Conservation (phyloP, 257 asterid species). For the Solanum paucissectum region DNA sequence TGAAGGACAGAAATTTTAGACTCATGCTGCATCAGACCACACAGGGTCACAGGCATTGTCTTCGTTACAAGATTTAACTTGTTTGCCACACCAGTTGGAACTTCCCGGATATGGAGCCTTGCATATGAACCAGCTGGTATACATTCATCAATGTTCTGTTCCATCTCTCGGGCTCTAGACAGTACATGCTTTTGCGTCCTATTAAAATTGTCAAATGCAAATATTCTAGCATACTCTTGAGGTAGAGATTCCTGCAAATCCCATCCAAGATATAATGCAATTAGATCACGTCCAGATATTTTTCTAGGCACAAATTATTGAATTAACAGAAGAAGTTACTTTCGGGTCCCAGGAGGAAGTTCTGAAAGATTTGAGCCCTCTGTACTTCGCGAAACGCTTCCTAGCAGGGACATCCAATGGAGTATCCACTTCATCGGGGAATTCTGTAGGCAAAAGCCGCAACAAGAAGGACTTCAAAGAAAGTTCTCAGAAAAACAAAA, state of each 20-base stretch:
- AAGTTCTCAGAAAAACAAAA: background rate
- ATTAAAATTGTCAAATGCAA: slow-evolving; percentile 73
- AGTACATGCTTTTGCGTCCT: slow-evolving; percentile 82
- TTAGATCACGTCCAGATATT: background rate
- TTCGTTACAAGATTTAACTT: slow-evolving; percentile 33
- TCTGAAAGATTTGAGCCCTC: slow-evolving; percentile 93
- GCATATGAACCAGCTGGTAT: slow-evolving; percentile 58
- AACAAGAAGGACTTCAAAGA: background rate
- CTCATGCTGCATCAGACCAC: slow-evolving; percentile 88
- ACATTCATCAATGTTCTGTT: slow-evolving; percentile 41
- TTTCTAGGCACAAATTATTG: background rate
- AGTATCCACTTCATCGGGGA: slow-evolving; percentile 96
- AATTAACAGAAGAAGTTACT: slow-evolving; percentile 30
- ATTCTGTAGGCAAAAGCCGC: slow-evolving; percentile 35
- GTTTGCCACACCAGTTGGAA: slow-evolving; percentile 46
- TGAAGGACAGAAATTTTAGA: slow-evolving; percentile 90
- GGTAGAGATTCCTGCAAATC: slow-evolving; percentile 87
- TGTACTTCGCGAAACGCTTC: slow-evolving; percentile 87
- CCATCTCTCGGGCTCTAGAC: slow-evolving; percentile 62
- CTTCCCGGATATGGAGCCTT: slow-evolving; percentile 60
- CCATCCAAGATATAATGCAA: slow-evolving; percentile 4
- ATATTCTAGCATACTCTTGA: slow-evolving; percentile 75
- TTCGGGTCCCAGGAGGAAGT: slow-evolving; percentile 99
- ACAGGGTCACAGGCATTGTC: slow-evolving; percentile 51
- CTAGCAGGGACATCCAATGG: slow-evolving; percentile 86